phyloP scores from a whole-genome alignment of 139 green algal genomes.

The Nannochloris sp. region DNA sequence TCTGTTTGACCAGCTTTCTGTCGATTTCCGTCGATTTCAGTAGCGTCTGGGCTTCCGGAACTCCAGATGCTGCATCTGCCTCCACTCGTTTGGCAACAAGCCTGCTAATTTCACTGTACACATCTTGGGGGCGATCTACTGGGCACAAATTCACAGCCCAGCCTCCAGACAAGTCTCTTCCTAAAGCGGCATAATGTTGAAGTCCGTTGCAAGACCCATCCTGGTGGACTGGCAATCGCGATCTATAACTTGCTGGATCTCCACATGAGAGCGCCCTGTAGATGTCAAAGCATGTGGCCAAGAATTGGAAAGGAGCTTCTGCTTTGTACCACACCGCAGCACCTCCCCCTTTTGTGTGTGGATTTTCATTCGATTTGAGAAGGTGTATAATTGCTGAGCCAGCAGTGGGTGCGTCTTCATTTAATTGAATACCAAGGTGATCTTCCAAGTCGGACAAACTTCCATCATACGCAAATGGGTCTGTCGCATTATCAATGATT shows the following conservation, averaged over 20 bases:
- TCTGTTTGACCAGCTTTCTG: constrained; percentile 98
- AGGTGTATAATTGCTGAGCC: not conserved
- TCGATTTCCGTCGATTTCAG: constrained; percentile 53
- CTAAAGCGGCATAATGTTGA: constrained; percentile 96
- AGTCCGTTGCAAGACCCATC: constrained; percentile 97
- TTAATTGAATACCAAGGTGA: constrained; percentile 3
- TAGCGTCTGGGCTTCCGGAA: constrained; percentile 26
- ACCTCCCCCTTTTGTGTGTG: constrained; percentile 14
- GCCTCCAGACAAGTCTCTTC: constrained; percentile 62
- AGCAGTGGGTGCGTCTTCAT: not conserved
- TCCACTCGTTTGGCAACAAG: constrained; percentile 40
- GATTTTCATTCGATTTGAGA: not conserved
- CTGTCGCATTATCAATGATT: constrained; percentile 49
- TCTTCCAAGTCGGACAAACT: constrained; percentile 1
- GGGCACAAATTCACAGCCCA: constrained; percentile 77
- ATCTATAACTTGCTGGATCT: constrained; percentile 55
- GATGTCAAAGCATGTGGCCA: constrained; percentile 87
- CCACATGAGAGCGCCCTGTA: constrained; percentile 42
- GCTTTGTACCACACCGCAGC: constrained; percentile 64
- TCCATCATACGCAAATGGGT: constrained; percentile 2
- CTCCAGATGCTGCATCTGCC: constrained; percentile 21
- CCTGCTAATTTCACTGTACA: constrained; percentile 66
- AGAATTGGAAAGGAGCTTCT: constrained; percentile 85
- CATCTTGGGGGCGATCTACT: constrained; percentile 61
- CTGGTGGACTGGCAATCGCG: constrained; percentile 73